Percentiles rank a stretch among this genome's conserved stretches.
These are phyloP conservation scores for Candida dubliniensis DNA, from an alignment of 1,139 yeast genomes.

Conservation along the genomic window DNA sequence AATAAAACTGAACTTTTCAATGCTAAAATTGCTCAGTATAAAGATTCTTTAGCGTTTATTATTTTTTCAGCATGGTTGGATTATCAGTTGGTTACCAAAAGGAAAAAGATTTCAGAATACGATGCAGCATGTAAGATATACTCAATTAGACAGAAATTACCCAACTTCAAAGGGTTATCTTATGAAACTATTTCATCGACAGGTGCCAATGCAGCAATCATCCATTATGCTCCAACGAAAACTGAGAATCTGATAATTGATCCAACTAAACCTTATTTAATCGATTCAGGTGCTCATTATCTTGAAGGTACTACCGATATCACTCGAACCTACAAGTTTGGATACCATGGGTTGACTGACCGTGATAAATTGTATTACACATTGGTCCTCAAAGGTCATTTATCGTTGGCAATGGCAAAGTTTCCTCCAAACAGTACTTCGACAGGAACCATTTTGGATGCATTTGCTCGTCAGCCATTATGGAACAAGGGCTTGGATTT, in stretches of 20 bases:
- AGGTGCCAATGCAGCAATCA: slow-evolving; percentile 55
- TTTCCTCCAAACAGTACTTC: slow-evolving; percentile 42
- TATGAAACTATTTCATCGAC: slow-evolving; percentile 56
- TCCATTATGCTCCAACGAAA: slow-evolving; percentile 55
- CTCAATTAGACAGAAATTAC: slow-evolving; percentile 39
- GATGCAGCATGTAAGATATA: slow-evolving; percentile 46
- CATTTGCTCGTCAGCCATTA: slow-evolving; percentile 51
- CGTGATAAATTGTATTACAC: slow-evolving; percentile 45
- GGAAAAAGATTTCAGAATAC: slow-evolving; percentile 32
- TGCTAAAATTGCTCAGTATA: slow-evolving; percentile 42
- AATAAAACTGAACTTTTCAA: slow-evolving; percentile 40
- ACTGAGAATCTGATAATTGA: slow-evolving; percentile 41
- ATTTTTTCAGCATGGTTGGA: slow-evolving; percentile 46
- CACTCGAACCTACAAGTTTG: slow-evolving; percentile 52
- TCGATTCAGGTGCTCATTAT: slow-evolving; percentile 59
- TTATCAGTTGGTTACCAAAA: slow-evolving; percentile 29
- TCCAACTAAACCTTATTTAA: slow-evolving; percentile 40
- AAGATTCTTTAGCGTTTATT: slow-evolving; percentile 45
- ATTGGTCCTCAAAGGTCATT: slow-evolving; percentile 55
- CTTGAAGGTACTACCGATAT: slow-evolving; percentile 63
- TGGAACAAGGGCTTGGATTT: slow-evolving; percentile 55
- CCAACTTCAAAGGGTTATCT: slow-evolving; percentile 52
- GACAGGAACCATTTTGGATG: slow-evolving; percentile 49
- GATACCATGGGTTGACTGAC: slow-evolving; percentile 22
- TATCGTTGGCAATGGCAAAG: slow-evolving; percentile 53